Evolutionary conservation across 306 rosid genomes (phyloP).

Genomic region (Lotus japonicus): DNA sequence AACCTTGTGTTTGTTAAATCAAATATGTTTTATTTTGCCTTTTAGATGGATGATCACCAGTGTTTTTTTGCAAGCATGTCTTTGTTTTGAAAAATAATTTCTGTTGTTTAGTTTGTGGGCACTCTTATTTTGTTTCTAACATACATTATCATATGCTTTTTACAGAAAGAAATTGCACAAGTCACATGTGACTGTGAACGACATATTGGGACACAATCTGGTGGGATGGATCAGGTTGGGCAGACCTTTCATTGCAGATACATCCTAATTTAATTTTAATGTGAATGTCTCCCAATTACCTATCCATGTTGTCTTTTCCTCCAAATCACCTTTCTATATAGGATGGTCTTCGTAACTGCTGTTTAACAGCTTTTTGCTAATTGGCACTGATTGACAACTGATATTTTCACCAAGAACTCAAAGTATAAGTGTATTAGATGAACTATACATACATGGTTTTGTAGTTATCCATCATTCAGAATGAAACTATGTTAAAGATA

Average conservation of each 20-base stretch:
- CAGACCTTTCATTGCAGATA: not conserved
- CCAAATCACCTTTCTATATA: not conserved
- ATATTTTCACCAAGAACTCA: not conserved
- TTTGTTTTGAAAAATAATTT: not conserved
- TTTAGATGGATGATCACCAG: not conserved
- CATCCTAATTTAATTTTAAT: conserved; percentile 9
- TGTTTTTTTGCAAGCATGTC: not conserved
- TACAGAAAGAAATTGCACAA: conserved; percentile 91
- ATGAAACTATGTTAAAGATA: not conserved
- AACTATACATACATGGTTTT: not conserved
- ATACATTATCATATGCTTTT: conserved; percentile 16
- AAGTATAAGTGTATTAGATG: not conserved
- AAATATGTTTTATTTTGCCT: not conserved
- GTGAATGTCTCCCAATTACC: not conserved
- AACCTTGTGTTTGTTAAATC: not conserved
- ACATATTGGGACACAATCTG: conserved; percentile 94
- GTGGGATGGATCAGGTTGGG: conserved; percentile 97
- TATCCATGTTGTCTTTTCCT: not conserved
- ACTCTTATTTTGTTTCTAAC: conserved; percentile 21
- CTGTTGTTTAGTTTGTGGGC: not conserved
- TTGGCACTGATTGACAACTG: not conserved
- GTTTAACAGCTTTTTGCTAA: not conserved
- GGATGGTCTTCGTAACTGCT: not conserved
- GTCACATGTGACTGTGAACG: conserved; percentile 90
- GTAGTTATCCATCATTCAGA: not conserved